Conservation (phyloP, 2,329 filamentous ascomycete genomes). For the Chrysoporthe deuterocubensis region DNA sequence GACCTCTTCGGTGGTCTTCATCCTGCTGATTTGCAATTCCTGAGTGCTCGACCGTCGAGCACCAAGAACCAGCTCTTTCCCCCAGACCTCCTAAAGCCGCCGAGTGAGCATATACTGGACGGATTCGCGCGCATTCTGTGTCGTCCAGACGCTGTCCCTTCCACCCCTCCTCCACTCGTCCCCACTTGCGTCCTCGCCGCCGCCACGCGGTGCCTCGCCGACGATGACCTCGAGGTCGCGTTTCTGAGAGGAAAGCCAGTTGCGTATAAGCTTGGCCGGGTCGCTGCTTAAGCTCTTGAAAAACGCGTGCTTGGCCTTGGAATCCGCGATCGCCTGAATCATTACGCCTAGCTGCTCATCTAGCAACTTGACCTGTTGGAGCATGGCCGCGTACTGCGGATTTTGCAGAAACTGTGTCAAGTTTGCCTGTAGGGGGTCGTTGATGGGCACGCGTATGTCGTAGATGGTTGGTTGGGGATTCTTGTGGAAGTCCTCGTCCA, state of each 20-base stretch:
- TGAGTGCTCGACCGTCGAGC: neutral
- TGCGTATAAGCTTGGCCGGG: constrained; percentile 79
- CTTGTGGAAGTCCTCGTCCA: constrained; percentile 82
- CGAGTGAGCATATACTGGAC: constrained; percentile 59
- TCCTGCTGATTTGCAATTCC: neutral
- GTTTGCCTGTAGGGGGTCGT: constrained; percentile 76
- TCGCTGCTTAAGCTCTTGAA: constrained; percentile 78
- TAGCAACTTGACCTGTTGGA: constrained; percentile 75
- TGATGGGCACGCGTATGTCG: constrained; percentile 82
- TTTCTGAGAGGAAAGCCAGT: constrained; percentile 91
- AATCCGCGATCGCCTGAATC: constrained; percentile 80
- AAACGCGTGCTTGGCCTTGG: constrained; percentile 90
- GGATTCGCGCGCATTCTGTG: constrained; percentile 64
- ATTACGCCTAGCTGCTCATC: constrained; percentile 87
- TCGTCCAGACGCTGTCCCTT: constrained; percentile 58
- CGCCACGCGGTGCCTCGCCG: constrained; percentile 74
- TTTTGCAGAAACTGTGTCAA: constrained; percentile 70
- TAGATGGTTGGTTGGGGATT: constrained; percentile 81
- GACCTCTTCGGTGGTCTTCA: neutral
- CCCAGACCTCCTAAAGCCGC: constrained; percentile 4
- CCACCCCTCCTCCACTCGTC: constrained; percentile 73
- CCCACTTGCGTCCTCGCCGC: constrained; percentile 57
- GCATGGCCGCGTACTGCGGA: constrained; percentile 69
- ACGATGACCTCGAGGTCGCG: constrained; percentile 86
- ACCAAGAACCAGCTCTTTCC: neutral